Evolutionary conservation across 2,329 filamentous ascomycete genomes (phyloP).

Genomic region (Fusarium begoniae): DNA sequence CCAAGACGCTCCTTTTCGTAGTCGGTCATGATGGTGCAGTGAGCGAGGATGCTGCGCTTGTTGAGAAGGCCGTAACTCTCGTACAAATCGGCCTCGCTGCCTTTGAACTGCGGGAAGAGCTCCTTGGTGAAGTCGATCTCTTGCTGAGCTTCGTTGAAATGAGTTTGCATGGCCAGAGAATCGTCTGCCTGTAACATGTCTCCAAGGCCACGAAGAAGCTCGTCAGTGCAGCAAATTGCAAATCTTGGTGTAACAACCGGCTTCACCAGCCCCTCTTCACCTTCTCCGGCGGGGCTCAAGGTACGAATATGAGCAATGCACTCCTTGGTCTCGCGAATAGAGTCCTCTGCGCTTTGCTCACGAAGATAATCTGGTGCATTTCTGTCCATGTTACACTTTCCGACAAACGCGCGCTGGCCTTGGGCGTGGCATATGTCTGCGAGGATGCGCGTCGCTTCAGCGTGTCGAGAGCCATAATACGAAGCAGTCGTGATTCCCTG

Average conservation of each 20-base stretch:
- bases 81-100: constrained; percentile 11
- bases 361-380: constrained; percentile 11
- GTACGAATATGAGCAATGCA: constrained; percentile 4
- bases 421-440: constrained; percentile 1
- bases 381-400: constrained; percentile 19
- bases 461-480: constrained; percentile 14
- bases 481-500: constrained; percentile 20
- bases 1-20: constrained; percentile 1
- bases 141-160: constrained; percentile 23
- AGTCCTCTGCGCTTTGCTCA: background rate
- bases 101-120: constrained; percentile 7
- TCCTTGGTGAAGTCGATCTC: constrained; percentile 4
- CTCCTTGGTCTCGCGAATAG: constrained; percentile 1
- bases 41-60: constrained; percentile 3
- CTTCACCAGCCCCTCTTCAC: background rate
- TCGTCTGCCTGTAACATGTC: background rate
- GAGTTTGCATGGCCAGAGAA: constrained; percentile 10
- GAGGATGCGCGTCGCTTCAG: constrained; percentile 8
- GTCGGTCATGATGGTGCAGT: constrained; percentile 17
- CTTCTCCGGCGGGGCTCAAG: background rate
- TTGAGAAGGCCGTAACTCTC: constrained; percentile 12
- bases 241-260: constrained; percentile 15
- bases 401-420: constrained; percentile 17
- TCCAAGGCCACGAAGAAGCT: constrained; percentile 10
- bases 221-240: constrained; percentile 15